Conservation (phyloP, 2,329 filamentous ascomycete genomes). For the Talaromyces pinophilus region DNA sequence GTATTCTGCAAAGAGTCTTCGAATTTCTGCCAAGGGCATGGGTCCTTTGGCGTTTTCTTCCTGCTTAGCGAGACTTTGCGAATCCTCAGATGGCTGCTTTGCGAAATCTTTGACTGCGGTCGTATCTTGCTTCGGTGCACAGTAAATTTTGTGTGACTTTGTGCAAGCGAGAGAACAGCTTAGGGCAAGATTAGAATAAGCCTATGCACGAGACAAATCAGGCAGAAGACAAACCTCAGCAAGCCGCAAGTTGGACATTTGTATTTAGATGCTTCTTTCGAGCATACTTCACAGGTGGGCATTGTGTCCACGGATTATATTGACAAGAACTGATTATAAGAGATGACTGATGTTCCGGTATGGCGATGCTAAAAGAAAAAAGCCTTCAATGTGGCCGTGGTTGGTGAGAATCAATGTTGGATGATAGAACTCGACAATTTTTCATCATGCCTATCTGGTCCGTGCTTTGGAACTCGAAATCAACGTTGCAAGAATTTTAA, state of each 20-base stretch:
- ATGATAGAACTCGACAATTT: neutral
- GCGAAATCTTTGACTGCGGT: constrained; percentile 25
- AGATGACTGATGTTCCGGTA: neutral
- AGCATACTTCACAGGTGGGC: constrained; percentile 42
- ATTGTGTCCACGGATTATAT: constrained; percentile 27
- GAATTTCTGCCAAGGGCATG: constrained; percentile 37
- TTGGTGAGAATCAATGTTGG: neutral
- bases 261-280: constrained; percentile 41
- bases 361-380: neutral
- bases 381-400: neutral
- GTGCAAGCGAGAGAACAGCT: constrained; percentile 52
- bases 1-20: constrained; percentile 40
- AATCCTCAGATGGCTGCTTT: constrained; percentile 6
- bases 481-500: neutral
- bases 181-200: neutral
- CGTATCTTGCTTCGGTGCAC: constrained; percentile 31
- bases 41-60: constrained; percentile 18
- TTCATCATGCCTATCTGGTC: neutral
- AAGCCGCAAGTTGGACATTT: constrained; percentile 42
- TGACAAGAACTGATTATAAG: neutral
- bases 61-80: constrained; percentile 11
- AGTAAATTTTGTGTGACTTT: constrained; percentile 48
- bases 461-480: neutral
- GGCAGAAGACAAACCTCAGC: constrained; percentile 37
- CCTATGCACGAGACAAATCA: neutral